phyloP scores from a whole-genome alignment of 768 basidiomycete genomes.

The Cyathus striatus region DNA sequence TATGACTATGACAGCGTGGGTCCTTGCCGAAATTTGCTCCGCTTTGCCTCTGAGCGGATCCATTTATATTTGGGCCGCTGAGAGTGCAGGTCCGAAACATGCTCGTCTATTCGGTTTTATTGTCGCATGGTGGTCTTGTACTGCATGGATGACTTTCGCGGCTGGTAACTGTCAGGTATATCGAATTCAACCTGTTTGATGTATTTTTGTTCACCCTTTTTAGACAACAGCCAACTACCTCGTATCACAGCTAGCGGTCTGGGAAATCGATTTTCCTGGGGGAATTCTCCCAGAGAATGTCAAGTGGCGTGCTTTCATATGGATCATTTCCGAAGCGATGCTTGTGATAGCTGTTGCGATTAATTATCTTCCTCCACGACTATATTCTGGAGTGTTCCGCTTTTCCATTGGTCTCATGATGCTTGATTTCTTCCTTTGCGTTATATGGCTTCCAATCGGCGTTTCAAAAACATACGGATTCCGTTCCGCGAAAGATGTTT shows the following conservation, averaged over 20 bases:
- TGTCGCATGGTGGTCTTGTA: conserved; percentile 91
- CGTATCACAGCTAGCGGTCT: conserved; percentile 78
- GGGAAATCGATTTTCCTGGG: conserved; percentile 79
- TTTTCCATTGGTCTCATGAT: conserved; percentile 70
- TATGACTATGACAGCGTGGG: conserved; percentile 83
- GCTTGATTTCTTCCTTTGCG: conserved; percentile 82
- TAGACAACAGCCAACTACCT: conserved; percentile 89
- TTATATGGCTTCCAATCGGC: conserved; percentile 91
- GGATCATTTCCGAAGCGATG: conserved; percentile 75
- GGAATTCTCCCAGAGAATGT: conserved; percentile 65
- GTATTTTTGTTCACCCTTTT: conserved; percentile 1
- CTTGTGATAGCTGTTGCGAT: conserved; percentile 69
- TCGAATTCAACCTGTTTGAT: too few relatives aligned
- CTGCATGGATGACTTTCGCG: conserved; percentile 95
- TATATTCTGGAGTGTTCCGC: conserved; percentile 75
- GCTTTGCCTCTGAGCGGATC: conserved; percentile 84
- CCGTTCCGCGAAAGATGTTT: conserved; percentile 77
- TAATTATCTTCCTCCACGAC: conserved; percentile 78
- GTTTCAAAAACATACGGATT: conserved; percentile 89
- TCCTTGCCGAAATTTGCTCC: conserved; percentile 88
- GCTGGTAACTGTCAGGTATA: conserved; percentile 84
- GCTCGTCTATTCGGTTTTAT: conserved; percentile 84
- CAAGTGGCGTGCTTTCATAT: conserved; percentile 83
- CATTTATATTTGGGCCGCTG: conserved; percentile 94
- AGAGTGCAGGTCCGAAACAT: conserved; percentile 84